Percentiles rank a stretch among this genome's conserved stretches.
These are phyloP conservation scores for Pilatotrama ljubarskyi DNA, from an alignment of 768 basidiomycete species.

Conservation along the genomic window DNA sequence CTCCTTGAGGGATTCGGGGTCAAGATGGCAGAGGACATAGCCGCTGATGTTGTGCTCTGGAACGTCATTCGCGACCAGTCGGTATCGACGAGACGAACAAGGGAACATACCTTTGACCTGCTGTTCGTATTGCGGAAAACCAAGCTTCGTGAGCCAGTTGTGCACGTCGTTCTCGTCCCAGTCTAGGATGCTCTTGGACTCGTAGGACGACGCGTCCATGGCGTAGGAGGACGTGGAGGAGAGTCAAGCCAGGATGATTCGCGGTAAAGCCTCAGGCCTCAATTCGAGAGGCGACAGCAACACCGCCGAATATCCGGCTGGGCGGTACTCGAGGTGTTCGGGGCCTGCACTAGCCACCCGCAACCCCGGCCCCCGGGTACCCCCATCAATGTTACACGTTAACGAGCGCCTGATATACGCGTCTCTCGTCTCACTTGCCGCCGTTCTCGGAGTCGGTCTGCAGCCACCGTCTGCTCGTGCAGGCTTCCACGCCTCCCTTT, in stretches of 20 bases:
- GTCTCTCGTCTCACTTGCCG: slow-evolving; percentile 4
- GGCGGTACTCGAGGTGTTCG: slow-evolving; percentile 1
- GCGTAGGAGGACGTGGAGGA: slow-evolving; percentile 10
- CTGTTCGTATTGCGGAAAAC: slow-evolving; percentile 82
- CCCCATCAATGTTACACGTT: background rate
- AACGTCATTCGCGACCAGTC: slow-evolving; percentile 1
- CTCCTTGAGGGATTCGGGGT: slow-evolving; percentile 81
- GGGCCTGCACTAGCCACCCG: background rate
- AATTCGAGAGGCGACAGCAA: slow-evolving; percentile 22
- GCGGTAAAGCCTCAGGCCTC: slow-evolving; percentile 7
- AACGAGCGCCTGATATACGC: background rate
- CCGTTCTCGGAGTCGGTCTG: background rate
- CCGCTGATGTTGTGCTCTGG: slow-evolving; percentile 92
- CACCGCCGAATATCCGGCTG: slow-evolving; percentile 6
- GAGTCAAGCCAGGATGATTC: slow-evolving; percentile 14
- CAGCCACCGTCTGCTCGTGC: background rate
- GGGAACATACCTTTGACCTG: slow-evolving; percentile 68
- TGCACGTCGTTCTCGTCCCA: slow-evolving; percentile 84
- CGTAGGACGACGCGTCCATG: slow-evolving; percentile 34
- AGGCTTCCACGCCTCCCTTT: slow-evolving; percentile 1
- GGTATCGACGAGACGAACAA: slow-evolving; percentile 18
- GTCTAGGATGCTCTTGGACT: slow-evolving; percentile 42
- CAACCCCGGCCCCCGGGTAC: background rate
- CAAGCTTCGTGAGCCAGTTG: slow-evolving; percentile 72
- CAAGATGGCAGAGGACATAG: slow-evolving; percentile 82